Base-by-base conservation (phyloP, 2,329 filamentous ascomycete genomes). In the Aspergillus unguis region DNA sequence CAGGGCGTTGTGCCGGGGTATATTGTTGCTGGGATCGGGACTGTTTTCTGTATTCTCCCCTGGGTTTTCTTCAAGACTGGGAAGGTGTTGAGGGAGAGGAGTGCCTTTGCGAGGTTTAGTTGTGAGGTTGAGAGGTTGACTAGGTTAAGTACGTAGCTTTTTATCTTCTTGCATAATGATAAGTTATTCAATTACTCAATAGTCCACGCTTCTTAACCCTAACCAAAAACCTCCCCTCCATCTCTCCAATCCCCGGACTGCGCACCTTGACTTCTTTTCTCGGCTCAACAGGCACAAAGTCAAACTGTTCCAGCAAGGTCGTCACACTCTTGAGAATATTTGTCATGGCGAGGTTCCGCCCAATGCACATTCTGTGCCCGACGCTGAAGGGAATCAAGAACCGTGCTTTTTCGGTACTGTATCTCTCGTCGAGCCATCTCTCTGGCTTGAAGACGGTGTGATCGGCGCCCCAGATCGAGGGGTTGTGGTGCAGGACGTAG, bases 101-200 rank as follows among this genome's bases (percentile, higher is more conserved):
- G 55, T n/a, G 52, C 38, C 31, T 60, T 59, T 55, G 57, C 57
- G 10, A 25, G 26, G 82, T 79, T n/a, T 25, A 49, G 47, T 29
- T 32, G 27, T 35, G 47, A 43, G 47, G 17, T 49, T 9, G 26
- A 49, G 5, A 23, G 36, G 28, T 48, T 41, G 37, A 48, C 46
- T 3, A 11, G 27, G 6, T 17, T 17, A 17, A 1, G 17, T 17
- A 17, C 17, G 1, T 17, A 17, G 17, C 17, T 17, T 17, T 17
- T 17, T 17, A 17, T 17, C 17, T 17, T 17, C 17, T 17, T 17
- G 17, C 17, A 17, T 17, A 17, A 17, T 17, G 17, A 17, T 17
- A 17, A 17, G 17, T 17, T 17, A 17, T 17, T 17, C 1, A 17
- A 17, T 17, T 17, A 1, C 17, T 17, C 17, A 17, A 17, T 17